These are phyloP conservation scores for Botrytis paeoniae DNA, from an alignment of 2,329 filamentous ascomycete genomes.

Conservation along the genomic window DNA sequence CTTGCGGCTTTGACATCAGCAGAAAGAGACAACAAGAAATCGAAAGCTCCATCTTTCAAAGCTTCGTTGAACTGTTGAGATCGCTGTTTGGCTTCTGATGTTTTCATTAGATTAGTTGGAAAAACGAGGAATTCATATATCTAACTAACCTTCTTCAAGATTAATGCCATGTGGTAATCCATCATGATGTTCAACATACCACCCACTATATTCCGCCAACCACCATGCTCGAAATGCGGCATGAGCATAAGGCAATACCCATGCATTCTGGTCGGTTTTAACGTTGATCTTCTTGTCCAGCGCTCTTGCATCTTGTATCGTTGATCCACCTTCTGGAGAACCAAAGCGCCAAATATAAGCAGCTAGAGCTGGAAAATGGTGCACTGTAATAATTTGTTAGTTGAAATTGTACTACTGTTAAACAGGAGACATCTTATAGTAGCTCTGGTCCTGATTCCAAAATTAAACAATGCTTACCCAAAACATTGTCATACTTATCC, in stretches of 20 bases:
- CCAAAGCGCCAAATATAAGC: conserved; percentile 75
- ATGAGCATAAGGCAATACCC: conserved; percentile 72
- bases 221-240: conserved; percentile 80
- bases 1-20: conserved; percentile 76
- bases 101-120: conserved; percentile 16
- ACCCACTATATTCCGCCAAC: conserved; percentile 89
- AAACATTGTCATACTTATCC: conserved; percentile 70
- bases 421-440: background rate
- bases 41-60: conserved; percentile 84
- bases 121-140: background rate
- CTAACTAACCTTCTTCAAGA: conserved; percentile 54
- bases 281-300: conserved; percentile 68
- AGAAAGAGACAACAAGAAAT: conserved; percentile 83
- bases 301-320: conserved; percentile 65
- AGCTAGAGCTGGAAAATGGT: conserved; percentile 78
- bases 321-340: conserved; percentile 68
- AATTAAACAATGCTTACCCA: conserved; percentile 42
- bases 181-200: conserved; percentile 71
- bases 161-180: conserved; percentile 58
- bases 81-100: conserved; percentile 63
- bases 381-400: conserved; percentile 49
- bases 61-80: conserved; percentile 72
- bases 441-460: background rate
- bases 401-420: background rate
- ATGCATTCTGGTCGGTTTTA: conserved; percentile 63